Evolutionary conservation across 805 yeast genomes (phyloP).

Genomic region (Kockiozyma suomiensis): DNA sequence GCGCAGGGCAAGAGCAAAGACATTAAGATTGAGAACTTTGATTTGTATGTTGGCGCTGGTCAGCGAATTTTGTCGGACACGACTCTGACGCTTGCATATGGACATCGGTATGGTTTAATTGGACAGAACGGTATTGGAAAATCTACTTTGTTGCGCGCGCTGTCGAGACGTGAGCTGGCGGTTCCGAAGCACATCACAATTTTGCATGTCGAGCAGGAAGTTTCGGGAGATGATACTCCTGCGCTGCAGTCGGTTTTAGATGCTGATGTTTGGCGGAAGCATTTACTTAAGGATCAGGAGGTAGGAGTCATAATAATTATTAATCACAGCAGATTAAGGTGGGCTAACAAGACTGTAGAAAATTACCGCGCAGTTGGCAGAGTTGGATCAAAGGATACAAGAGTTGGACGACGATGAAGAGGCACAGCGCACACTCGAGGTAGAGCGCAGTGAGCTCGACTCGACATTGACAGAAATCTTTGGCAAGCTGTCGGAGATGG

Average conservation of each 20-base stretch:
- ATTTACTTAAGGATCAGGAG: conserved; percentile 72
- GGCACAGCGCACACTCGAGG: conserved; percentile 78
- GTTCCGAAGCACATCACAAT: conserved; percentile 95
- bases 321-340: background rate
- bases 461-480: conserved; percentile 74
- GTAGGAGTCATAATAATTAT: no score
- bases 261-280: conserved; percentile 99
- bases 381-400: conserved; percentile 68
- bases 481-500: conserved; percentile 88
- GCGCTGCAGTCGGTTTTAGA: conserved; percentile 96
- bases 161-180: conserved; percentile 89
- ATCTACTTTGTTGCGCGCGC: conserved; percentile 86
- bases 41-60: conserved; percentile 93
- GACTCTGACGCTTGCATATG: conserved; percentile 80
- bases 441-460: conserved; percentile 86
- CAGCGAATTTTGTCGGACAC: conserved; percentile 89
- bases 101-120: conserved; percentile 94
- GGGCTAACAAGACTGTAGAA: conserved; percentile 10
- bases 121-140: conserved; percentile 99
- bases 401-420: conserved; percentile 49
- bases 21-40: conserved; percentile 89
- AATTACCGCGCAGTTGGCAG: conserved; percentile 66
- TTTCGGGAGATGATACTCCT: conserved; percentile 85
- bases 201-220: conserved; percentile 96
- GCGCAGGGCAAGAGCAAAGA: conserved; percentile 76